phyloP scores from a whole-genome alignment of 306 rosid species.

The Fragaria iinumae region DNA sequence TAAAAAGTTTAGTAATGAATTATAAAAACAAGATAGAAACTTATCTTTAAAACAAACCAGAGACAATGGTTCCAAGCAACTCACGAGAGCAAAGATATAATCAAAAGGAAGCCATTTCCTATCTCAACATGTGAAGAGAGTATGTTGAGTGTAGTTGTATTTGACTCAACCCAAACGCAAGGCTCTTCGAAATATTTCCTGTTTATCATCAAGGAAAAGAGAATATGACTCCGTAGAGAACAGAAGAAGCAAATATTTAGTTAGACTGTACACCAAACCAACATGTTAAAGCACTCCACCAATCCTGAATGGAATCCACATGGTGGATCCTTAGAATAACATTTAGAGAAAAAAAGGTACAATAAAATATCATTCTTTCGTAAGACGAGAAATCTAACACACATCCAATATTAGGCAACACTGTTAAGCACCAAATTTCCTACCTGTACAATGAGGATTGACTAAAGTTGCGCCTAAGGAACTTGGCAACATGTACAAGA shows the following conservation, averaged over 20 bases:
- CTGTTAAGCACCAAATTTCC: conserved; percentile 14
- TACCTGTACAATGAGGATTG: conserved; percentile 92
- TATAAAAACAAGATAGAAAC: conserved; percentile 2
- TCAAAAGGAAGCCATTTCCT: conserved; percentile 82
- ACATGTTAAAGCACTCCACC: not conserved
- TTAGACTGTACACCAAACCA: not conserved
- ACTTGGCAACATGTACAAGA: conserved; percentile 88
- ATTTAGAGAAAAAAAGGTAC: not conserved
- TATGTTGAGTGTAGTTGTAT: conserved; percentile 71
- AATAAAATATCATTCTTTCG: not conserved
- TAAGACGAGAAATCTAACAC: not conserved
- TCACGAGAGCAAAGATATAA: conserved; percentile 82
- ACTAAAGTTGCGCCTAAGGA: conserved; percentile 84
- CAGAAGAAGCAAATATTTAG: not conserved
- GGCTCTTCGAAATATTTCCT: conserved; percentile 94
- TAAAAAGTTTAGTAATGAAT: conserved; percentile 17
- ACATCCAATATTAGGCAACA: conserved; percentile 5
- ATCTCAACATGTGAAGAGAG: conserved; percentile 91
- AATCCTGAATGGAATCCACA: conserved; percentile 9
- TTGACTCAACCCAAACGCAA: conserved; percentile 96
- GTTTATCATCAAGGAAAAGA: conserved; percentile 15
- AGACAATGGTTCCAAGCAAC: conserved; percentile 35
- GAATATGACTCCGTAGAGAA: no score
- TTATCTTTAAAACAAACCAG: not conserved
- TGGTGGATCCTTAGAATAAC: not conserved